Evolutionary conservation across 2,329 filamentous ascomycete genomes (phyloP).

Genomic region (Leptographium radiaticola): DNA sequence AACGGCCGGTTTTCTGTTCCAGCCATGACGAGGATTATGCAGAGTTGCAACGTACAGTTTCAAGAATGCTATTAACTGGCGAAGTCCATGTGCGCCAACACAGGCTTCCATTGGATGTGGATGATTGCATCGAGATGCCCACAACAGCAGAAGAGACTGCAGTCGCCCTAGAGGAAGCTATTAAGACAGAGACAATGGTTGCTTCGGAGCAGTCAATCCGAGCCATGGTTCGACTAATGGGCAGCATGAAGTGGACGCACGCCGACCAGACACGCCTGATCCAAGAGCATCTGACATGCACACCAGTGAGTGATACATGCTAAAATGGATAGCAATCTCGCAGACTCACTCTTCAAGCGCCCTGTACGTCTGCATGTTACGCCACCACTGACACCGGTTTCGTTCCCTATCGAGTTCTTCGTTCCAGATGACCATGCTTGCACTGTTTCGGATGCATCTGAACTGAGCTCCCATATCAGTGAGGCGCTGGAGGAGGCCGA

Average conservation of each 20-base stretch:
- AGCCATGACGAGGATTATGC: conserved; percentile 6
- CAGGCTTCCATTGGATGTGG: neutral
- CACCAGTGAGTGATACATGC: neutral
- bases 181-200: conserved; percentile 1
- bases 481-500: conserved; percentile 6
- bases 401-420: neutral
- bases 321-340: neutral
- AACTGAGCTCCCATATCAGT: conserved; percentile 6
- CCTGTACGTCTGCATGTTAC: neutral
- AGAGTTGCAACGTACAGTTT: neutral
- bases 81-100: neutral
- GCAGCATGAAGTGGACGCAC: neutral
- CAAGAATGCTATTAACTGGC: neutral
- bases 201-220: conserved; percentile 4
- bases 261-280: neutral
- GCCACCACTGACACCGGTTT: conserved; percentile 5
- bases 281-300: neutral
- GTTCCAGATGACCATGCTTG: conserved; percentile 5
- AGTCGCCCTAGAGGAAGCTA: neutral
- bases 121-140: neutral
- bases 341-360: too few species aligned
- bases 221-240: neutral
- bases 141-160: neutral
- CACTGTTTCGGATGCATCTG: conserved; percentile 7
- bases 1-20: conserved; percentile 4